Evolutionary conservation across 257 asterid species (phyloP), one percentile per base, ranked within the genome.

Genomic region (Fraxinus pennsylvanica): DNA sequence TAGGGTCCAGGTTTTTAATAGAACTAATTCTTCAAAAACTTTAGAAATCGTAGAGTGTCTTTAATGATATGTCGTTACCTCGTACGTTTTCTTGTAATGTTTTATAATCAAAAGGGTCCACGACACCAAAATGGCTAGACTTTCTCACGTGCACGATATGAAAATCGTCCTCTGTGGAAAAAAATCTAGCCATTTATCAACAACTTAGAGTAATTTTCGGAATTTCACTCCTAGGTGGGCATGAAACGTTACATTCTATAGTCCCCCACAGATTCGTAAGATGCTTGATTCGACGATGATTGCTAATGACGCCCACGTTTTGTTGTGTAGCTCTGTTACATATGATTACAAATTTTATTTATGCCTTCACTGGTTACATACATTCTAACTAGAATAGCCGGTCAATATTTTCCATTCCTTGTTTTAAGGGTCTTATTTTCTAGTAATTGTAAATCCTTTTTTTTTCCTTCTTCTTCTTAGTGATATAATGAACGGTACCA

Each of bases 271-370:
- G 3, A 10, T 73, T 47, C 19, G 59, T 50, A 30, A 14, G 65
- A 38, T 54, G 59, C 36, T 73, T 5, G 47, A 21, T 73, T 7
- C 10, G 76, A 73, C 15, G 15, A 50, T 32, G 77, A 73, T 50
- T 73, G 68, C 52, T 9, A 50, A 29, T 30, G 25, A 27, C 5
- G n/a, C 39, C 65, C 76, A 43, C 38, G 66, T 25, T 38, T 8
- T 43, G 57, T 45, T 25, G 76, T 27, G 36, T 54, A 72, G 68
- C 63, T 45, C 36, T 38, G 54, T 36, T 25, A 39, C 59, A 39
- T 71, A 71, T 71, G 75, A 71, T 71, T 71, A 29, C 38, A 30
- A 43, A 39, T n/a, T 72, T 45, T 39, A 43, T 25, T 43, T 14
- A 59, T 15, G 22, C 38, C 61, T 61, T 21, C 33, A 61, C 17